Base-by-base conservation (phyloP, 495 filamentous ascomycete species). In the Aeminium ludgeri region DNA sequence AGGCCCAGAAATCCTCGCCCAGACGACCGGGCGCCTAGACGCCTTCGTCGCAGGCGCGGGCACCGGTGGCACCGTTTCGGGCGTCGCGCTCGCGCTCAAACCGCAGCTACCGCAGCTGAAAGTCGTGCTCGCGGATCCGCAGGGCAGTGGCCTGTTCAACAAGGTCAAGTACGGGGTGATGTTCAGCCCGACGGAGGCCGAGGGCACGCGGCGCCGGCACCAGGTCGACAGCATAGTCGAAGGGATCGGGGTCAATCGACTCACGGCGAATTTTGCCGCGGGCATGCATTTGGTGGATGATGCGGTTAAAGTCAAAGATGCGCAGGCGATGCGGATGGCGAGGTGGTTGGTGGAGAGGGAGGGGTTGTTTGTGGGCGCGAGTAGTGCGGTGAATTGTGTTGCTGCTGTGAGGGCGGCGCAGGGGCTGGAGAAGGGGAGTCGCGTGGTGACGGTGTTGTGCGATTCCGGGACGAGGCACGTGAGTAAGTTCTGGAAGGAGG, bases 161-260 rank as follows among this genome's bases (percentile, higher is more conserved):
- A 72, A 78, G 41, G 70, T 99, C 45, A 76, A 77, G 28, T 81
- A 84, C 57, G 89, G 91, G 3, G 89, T 99, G 30, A 93, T 99
- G 86, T 99, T 94, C 57, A 77, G 86, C 50, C 20, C 66, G 10
- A 86, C 75, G 41, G 89, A 99, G 59, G 68, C 68, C 35, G 89
- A 99, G 61, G 89, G 89, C 0, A 95, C 89, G 11, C 66, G 89
- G 34, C 65, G 89, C 25, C 65, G 89, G 45, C 74, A 77, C 44
- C 89, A 99, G 63, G 82, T 99, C 30, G 89, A 99, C 63, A 86
- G 81, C 3, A 82, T 99, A 44, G 82, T 99, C 6, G 89, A 99
- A 58, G 89, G 89, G 0, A 86, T 99, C 51, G 89, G 89, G 0
- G 82, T 95, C 51, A 99, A 91, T 54, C 71, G 89, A 1, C 65